phyloP scores from a whole-genome alignment of 2,329 filamentous ascomycete genomes.

The Aspergillus luchuensis region DNA sequence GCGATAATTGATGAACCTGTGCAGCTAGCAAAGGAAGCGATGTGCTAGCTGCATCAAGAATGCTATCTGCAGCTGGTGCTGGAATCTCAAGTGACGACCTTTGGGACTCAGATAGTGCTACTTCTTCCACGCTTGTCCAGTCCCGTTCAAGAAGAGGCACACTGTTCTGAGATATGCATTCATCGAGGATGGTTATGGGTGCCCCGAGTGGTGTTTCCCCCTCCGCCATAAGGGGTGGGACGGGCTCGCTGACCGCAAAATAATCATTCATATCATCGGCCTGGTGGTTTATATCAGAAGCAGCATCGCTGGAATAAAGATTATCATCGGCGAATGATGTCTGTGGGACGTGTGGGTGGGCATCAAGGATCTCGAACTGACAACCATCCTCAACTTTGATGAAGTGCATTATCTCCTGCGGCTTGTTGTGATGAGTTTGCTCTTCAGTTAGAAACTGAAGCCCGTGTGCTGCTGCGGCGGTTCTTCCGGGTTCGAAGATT shows the following conservation, averaged over 20 bases:
- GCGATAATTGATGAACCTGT: constrained; percentile 6
- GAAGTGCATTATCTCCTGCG: not conserved
- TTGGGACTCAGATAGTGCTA: constrained; percentile 4
- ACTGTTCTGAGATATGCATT: not conserved
- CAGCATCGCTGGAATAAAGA: not conserved
- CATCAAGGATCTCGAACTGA: not conserved
- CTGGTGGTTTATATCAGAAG: constrained; percentile 17
- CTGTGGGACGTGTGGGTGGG: not conserved
- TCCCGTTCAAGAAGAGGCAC: constrained; percentile 5
- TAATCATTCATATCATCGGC: constrained; percentile 9
- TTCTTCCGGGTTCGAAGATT: constrained; percentile 2
- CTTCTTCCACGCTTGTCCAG: constrained; percentile 3
- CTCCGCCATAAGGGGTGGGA: constrained; percentile 6
- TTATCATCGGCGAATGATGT: constrained; percentile 1
- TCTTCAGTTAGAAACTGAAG: constrained; percentile 8
- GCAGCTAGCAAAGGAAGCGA: constrained; percentile 12
- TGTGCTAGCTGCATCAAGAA: constrained; percentile 4
- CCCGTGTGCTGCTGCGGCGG: not conserved
- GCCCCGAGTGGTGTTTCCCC: not conserved
- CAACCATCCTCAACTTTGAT: not conserved
- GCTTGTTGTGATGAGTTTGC: constrained; percentile 1
- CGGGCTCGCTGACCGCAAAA: constrained; percentile 13
- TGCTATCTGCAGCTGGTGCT: not conserved
- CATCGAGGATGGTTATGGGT: constrained; percentile 1
- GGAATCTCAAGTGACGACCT: constrained; percentile 8